Evolutionary conservation across 768 basidiomycete genomes (phyloP), one percentile per base, ranked within the genome.

Genomic region (Naganishia onofrii): DNA sequence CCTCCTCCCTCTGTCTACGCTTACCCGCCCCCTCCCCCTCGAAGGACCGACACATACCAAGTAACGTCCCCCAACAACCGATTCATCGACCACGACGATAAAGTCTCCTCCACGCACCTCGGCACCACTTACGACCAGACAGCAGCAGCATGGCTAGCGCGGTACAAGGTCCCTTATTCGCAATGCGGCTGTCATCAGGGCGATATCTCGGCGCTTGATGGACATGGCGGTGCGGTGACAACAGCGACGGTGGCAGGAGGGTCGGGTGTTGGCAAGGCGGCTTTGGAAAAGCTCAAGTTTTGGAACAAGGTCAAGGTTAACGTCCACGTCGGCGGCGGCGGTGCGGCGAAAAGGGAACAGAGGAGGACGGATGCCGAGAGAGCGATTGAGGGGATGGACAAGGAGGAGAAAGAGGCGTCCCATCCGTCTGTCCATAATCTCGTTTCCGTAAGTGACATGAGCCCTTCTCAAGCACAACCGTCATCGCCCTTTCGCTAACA

Each of bases 51-150:
- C 29, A 55, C 54, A 19, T 31, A 17, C 32, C 29, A 29, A 32
- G 54, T 55, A 3, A 55, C 54, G 4, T 3, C 54, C 1, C 54
- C 54, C 54, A 70, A 66, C 42, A 21, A 28, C 23, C 69, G 69
- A n/a, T 71, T 71, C 66, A 66, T 71, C 28, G 70, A 71, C 38
- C 70, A 71, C 66, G 70, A 71, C 36, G 70, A 71, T 48, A 71
- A 71, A 54, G 70, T 71, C 4, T 42, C 52, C 4, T 66, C 67
- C 19, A 38, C 26, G 32, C 23, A 51, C 23, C 66, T 71, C 23
- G 54, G 66, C n/a, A 26, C 55, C 19, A 17, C 70, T 8, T 71
- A 68, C 66, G 66, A 67, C 23, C 32, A 44, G 19, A 68, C 70
- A 7, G 51, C 66, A 2, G 29, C 38, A 38, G 66, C 66, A 19